Conservation (phyloP, 2,329 filamentous ascomycete genomes). For the Aureobasidium namibiae region DNA sequence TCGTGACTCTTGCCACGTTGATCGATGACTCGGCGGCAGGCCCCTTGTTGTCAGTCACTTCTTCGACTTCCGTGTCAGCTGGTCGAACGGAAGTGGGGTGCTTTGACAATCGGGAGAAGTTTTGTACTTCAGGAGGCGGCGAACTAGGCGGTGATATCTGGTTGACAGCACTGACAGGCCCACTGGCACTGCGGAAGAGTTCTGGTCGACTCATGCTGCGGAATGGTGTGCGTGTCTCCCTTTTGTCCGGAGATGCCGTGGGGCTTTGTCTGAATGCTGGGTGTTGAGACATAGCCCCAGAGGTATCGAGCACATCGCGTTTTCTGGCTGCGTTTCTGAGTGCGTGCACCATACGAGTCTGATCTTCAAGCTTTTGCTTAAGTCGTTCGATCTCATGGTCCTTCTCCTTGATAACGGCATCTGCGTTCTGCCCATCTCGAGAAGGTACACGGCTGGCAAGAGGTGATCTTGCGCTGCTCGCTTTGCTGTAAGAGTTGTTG, state of each 20-base stretch:
- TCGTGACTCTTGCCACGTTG: neutral
- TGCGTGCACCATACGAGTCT: conserved; percentile 85
- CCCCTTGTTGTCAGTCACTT: neutral
- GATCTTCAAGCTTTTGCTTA: conserved; percentile 83
- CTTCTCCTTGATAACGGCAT: conserved; percentile 68
- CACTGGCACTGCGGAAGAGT: conserved; percentile 26
- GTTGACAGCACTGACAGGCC: neutral
- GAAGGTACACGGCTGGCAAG: conserved; percentile 21
- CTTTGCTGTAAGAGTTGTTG: conserved; percentile 78
- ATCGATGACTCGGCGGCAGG: conserved; percentile 21
- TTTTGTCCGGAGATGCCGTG: neutral
- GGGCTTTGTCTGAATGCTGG: conserved; percentile 2
- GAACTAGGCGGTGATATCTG: conserved; percentile 3
- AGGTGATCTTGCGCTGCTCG: conserved; percentile 62
- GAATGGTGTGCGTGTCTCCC: conserved; percentile 7
- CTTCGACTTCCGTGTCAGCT: neutral
- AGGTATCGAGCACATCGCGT: conserved; percentile 53
- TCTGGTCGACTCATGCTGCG: conserved; percentile 24
- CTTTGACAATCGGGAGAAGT: conserved; percentile 16
- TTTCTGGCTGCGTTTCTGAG: conserved; percentile 78
- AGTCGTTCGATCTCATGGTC: conserved; percentile 88
- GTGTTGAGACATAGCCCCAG: neutral
- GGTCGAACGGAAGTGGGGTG: neutral
- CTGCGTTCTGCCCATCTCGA: neutral
- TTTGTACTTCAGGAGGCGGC: conserved; percentile 5